Percentiles rank a stretch among this genome's conserved stretches.
phyloP scores from a whole-genome alignment of 1,284 basidiomycete genomes.

The Sphagnurus paluster region DNA sequence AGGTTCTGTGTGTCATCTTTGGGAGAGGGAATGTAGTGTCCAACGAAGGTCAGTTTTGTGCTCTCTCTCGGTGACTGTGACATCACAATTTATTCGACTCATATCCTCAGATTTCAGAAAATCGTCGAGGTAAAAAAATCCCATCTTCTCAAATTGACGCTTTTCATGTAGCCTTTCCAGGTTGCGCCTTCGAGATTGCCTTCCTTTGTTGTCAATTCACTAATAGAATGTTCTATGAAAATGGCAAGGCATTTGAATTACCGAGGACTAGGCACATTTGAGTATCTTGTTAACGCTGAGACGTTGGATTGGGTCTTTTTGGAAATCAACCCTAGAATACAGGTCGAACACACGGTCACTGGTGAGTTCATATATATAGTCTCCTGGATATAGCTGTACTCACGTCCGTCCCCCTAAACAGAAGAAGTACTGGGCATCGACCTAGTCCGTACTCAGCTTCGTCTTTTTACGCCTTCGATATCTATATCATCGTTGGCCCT shows the following conservation, averaged over 20 bases:
- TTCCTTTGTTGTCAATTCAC: slow-evolving; percentile 22
- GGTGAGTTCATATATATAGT: slow-evolving; percentile 23
- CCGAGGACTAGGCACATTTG: slow-evolving; percentile 36
- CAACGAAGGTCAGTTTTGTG: slow-evolving; percentile 29
- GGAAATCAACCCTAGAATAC: slow-evolving; percentile 34
- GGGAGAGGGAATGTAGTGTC: slow-evolving; percentile 40
- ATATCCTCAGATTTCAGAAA: slow-evolving; percentile 35
- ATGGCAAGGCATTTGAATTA: slow-evolving; percentile 32
- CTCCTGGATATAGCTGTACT: not conserved
- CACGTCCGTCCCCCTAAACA: slow-evolving; percentile 17
- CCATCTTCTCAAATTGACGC: not conserved
- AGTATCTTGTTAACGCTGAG: slow-evolving; percentile 32
- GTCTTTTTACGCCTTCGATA: slow-evolving; percentile 27
- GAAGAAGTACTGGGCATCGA: slow-evolving; percentile 39
- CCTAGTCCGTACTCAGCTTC: slow-evolving; percentile 36
- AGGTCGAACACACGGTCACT: slow-evolving; percentile 42
- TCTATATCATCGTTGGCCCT: slow-evolving; percentile 25
- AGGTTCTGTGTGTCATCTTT: slow-evolving; percentile 33
- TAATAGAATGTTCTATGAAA: slow-evolving; percentile 31
- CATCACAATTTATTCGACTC: not conserved
- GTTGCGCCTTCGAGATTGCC: slow-evolving; percentile 33
- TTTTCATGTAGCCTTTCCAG: slow-evolving; percentile 16
- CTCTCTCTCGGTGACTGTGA: not conserved
- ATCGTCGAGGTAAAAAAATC: slow-evolving; percentile 31
- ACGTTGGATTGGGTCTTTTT: slow-evolving; percentile 34